Base-by-base conservation (phyloP, 257 asterid species). In the Prunella vulgaris region DNA sequence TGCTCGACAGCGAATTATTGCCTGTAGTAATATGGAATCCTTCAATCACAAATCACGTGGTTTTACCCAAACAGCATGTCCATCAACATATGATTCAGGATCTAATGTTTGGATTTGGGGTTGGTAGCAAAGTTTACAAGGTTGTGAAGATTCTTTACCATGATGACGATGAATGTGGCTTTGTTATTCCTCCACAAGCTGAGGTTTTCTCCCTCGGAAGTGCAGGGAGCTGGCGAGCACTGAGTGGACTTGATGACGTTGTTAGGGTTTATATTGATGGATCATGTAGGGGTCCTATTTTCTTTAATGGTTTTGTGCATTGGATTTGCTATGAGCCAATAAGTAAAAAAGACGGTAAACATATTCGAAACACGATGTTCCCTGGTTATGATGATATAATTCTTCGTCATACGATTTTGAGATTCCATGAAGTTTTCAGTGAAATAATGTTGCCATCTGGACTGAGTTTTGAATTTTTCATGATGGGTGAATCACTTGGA, bases 21-120 rank as follows among this genome's bases (percentile, higher is more conserved):
- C 42, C 12, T 37, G 10, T 37, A 10, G 48, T 76, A 15, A 10
- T 88, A 2, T 87, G 88, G 91, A 89, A 88, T n/a, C 93, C 96
- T 18, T 72, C 74, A 5, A 76, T 83, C 24, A 79, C 73, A n/a
- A 88, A 74, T 53, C 70, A 40, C 27, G 48, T 75, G n/a, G 42
- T 61, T 25, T 58, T 80, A 10, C 90, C 89, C 5, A 64, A 40
- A 0, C 73, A 89, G 7, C 25, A 21, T 0, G 67, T 84, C 70
- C 69, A 60, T 21, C 82, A 73, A 5, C 24, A 12, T 2, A 68
- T 8, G 0, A 74, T 83, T 20, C 66, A 80, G 64, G 46, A 61
- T 68, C 65, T 54, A 37, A 76, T 76, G 18, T 73, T 85, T 6
- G 94, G 90, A 38, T 85, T 87, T 51, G 94, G 94, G 10, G 75